These are phyloP conservation scores for Mucor piriformis DNA, from an alignment of 371 early-diverging fungal genomes.

Conservation along the genomic window DNA sequence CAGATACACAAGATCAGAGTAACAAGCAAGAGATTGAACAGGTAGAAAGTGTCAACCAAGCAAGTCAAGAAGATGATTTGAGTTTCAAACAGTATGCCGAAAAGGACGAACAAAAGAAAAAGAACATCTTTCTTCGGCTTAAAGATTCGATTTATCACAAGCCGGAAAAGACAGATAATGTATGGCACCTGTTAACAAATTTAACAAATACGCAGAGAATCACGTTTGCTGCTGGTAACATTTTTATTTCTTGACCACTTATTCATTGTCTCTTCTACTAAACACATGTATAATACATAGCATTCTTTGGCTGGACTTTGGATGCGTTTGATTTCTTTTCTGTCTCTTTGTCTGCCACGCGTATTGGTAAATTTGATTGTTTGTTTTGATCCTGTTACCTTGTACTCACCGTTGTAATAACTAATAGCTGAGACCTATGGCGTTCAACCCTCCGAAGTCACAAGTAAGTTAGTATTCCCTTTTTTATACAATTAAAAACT, in stretches of 20 bases:
- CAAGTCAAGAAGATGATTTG: not conserved
- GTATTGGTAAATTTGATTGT: conserved; percentile 35
- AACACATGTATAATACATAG: conserved; percentile 19
- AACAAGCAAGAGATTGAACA: conserved; percentile 10
- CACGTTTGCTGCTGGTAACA: conserved; percentile 51
- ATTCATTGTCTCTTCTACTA: not conserved
- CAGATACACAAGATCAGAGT: not conserved
- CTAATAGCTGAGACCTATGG: conserved; percentile 57
- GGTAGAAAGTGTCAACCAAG: conserved; percentile 1
- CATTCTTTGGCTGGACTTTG: conserved; percentile 75
- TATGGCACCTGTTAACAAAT: conserved; percentile 39
- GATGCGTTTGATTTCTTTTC: conserved; percentile 78
- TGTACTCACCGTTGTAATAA: too few relatives aligned
- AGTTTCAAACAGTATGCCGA: conserved; percentile 8
- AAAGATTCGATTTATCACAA: conserved; percentile 34
- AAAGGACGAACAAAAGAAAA: conserved; percentile 3
- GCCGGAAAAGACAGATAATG: conserved; percentile 37
- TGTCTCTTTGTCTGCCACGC: conserved; percentile 51
- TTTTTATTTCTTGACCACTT: too few relatives aligned
- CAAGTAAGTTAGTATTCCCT: conserved; percentile 35
- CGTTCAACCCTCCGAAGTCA: conserved; percentile 56
- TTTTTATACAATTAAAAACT: conserved; percentile 2
- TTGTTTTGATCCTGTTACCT: not conserved
- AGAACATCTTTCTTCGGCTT: conserved; percentile 19
- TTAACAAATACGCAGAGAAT: conserved; percentile 43